Evolutionary conservation across 164 flowering plant species (phyloP).

Genomic region (Taxillus chinensis): DNA sequence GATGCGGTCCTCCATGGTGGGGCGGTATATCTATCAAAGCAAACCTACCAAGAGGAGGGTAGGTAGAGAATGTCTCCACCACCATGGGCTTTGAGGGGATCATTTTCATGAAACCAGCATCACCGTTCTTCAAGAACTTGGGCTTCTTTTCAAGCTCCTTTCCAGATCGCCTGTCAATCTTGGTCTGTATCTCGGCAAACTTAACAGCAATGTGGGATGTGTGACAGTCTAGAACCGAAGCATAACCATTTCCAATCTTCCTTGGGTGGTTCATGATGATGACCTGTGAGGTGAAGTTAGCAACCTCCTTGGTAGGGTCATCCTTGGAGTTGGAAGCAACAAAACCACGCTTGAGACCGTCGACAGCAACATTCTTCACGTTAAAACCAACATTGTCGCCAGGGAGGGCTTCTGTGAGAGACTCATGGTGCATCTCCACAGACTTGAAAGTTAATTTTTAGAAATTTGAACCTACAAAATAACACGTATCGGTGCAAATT

Average conservation of each 20-base stretch:
- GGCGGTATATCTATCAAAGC: too few species aligned
- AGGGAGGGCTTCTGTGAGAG: constrained; percentile 26
- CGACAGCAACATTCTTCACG: constrained; percentile 28
- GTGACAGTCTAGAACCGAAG: constrained; percentile 47
- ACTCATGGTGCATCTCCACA: constrained; percentile 32
- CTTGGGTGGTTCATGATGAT: constrained; percentile 52
- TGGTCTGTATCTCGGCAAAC: constrained; percentile 33
- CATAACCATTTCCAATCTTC: constrained; percentile 45
- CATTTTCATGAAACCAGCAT: constrained; percentile 33
- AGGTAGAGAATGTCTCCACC: constrained; percentile 31
- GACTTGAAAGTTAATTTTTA: constrained; percentile 11
- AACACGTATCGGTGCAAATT: too few species aligned
- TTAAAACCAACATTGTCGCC: constrained; percentile 34
- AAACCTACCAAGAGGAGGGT: constrained; percentile 37
- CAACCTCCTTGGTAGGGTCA: constrained; percentile 35
- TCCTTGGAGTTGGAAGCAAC: constrained; percentile 37
- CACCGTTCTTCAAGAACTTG: constrained; percentile 33
- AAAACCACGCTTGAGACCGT: constrained; percentile 31
- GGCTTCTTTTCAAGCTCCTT: constrained; percentile 34
- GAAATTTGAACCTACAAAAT: background rate
- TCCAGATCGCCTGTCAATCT: constrained; percentile 42
- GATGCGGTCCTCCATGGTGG: too few species aligned
- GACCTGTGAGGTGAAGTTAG: constrained; percentile 39
- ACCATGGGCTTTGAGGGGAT: constrained; percentile 42
- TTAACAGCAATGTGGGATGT: constrained; percentile 40